A percentile compares a stretch with the other conserved stretches of the same genome.
Evolutionary conservation across 2,329 filamentous ascomycete genomes (phyloP).

Genomic region (Tolypocladium pustulatum): DNA sequence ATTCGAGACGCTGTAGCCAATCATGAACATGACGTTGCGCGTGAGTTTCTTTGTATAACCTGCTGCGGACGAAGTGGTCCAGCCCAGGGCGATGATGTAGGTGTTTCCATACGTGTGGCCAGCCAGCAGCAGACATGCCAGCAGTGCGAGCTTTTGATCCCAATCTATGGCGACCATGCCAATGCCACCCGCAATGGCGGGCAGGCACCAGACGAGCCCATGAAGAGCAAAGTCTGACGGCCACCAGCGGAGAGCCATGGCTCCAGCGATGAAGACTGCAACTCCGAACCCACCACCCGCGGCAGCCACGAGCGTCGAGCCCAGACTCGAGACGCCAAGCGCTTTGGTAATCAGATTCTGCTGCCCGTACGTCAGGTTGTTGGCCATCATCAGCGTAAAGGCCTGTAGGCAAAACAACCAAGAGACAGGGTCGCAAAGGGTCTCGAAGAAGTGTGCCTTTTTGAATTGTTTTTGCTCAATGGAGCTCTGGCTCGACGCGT

Average conservation of each 20-base stretch:
- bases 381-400: neutral
- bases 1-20: slow-evolving; percentile 23
- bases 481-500: neutral
- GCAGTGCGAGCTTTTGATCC: neutral
- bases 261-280: neutral
- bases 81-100: neutral
- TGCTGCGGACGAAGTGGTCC: slow-evolving; percentile 17
- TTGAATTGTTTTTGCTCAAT: neutral
- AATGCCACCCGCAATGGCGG: neutral
- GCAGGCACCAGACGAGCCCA: neutral
- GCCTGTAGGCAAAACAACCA: neutral
- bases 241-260: neutral
- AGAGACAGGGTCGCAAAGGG: neutral
- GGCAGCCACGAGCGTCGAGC: neutral
- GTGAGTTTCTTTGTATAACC: slow-evolving; percentile 34
- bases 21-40: slow-evolving; percentile 27
- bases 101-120: neutral
- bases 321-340: neutral
- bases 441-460: neutral
- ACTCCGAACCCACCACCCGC: neutral
- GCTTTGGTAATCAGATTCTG: neutral
- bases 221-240: neutral
- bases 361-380: neutral
- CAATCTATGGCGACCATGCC: neutral
- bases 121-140: neutral